A percentile compares a stretch with the other conserved stretches of the same genome.
These are phyloP conservation scores for Bruguiera sexangula DNA, from an alignment of 345 rosid genomes.

Conservation along the genomic window DNA sequence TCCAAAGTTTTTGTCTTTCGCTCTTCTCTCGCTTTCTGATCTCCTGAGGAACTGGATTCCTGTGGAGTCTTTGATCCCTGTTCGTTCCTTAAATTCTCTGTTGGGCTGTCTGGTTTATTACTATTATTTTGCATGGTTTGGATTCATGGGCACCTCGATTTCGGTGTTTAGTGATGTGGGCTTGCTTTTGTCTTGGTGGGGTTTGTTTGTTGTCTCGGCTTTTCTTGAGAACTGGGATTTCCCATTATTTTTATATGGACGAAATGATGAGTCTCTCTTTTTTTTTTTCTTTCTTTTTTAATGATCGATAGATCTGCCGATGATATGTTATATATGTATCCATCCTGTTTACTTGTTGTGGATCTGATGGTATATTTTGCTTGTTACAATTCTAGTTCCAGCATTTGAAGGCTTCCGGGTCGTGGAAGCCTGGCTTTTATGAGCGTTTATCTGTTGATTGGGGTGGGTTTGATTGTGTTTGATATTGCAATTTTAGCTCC, in stretches of 20 bases:
- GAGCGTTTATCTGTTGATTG: neutral
- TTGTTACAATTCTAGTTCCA: neutral
- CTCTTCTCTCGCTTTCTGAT: too few relatives aligned
- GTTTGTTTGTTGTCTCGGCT: too few relatives aligned
- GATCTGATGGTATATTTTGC: neutral
- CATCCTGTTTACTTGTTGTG: neutral
- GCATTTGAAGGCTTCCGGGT: neutral
- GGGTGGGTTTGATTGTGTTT: neutral
- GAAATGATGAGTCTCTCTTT: too few relatives aligned
- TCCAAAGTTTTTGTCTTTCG: too few relatives aligned
- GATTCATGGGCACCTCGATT: neutral
- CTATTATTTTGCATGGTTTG: neutral
- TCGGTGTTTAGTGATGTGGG: conserved; percentile 5
- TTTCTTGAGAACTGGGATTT: neutral
- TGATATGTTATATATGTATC: neutral
- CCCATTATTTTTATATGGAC: neutral
- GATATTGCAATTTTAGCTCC: neutral
- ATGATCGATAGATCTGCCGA: neutral
- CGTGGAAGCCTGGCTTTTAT: neutral
- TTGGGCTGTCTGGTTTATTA: neutral
- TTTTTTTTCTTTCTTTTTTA: neutral
- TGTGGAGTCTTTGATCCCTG: neutral
- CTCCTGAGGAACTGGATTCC: too few relatives aligned
- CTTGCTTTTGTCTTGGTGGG: neutral
- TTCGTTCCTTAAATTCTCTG: neutral